These are phyloP conservation scores for Fistulinella prunicolor DNA, from an alignment of 768 basidiomycete genomes.

Conservation along the genomic window DNA sequence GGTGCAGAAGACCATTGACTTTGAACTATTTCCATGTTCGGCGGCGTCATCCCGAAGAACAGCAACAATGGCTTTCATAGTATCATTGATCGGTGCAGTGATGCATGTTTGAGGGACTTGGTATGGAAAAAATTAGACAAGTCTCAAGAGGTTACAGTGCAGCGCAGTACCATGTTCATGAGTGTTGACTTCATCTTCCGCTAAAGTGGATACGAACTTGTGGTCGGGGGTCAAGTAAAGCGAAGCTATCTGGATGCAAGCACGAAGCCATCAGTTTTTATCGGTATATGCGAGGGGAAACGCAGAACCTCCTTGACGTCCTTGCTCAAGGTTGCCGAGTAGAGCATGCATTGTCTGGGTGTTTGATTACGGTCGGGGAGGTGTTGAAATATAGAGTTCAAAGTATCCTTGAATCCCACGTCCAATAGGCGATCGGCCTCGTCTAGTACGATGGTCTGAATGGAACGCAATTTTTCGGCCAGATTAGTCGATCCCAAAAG, in stretches of 20 bases:
- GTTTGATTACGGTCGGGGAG: conserved; percentile 45
- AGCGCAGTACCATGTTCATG: conserved; percentile 52
- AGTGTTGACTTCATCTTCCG: conserved; percentile 54
- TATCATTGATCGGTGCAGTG: conserved; percentile 40
- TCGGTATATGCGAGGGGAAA: neutral
- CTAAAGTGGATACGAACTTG: conserved; percentile 57
- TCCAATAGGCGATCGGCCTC: conserved; percentile 76
- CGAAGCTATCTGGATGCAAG: conserved; percentile 24
- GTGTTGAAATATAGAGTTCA: conserved; percentile 57
- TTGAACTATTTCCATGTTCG: conserved; percentile 31
- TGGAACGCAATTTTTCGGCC: conserved; percentile 32
- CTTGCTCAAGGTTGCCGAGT: conserved; percentile 73
- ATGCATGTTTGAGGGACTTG: conserved; percentile 47
- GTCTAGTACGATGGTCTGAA: conserved; percentile 57
- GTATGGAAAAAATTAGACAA: neutral
- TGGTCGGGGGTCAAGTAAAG: conserved; percentile 27
- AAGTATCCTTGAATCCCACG: conserved; percentile 65
- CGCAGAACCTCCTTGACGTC: conserved; percentile 53
- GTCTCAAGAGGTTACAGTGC: neutral
- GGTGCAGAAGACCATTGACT: conserved; percentile 63
- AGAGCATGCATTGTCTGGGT: conserved; percentile 64
- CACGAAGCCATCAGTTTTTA: neutral
- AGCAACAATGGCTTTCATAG: conserved; percentile 40
- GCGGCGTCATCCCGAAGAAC: conserved; percentile 37
- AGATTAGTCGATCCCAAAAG: conserved; percentile 52